A percentile compares a stretch with the other conserved stretches of the same genome.
Evolutionary conservation across 2,329 filamentous ascomycete genomes (phyloP).

Genomic region (Cladosporium sp.): DNA sequence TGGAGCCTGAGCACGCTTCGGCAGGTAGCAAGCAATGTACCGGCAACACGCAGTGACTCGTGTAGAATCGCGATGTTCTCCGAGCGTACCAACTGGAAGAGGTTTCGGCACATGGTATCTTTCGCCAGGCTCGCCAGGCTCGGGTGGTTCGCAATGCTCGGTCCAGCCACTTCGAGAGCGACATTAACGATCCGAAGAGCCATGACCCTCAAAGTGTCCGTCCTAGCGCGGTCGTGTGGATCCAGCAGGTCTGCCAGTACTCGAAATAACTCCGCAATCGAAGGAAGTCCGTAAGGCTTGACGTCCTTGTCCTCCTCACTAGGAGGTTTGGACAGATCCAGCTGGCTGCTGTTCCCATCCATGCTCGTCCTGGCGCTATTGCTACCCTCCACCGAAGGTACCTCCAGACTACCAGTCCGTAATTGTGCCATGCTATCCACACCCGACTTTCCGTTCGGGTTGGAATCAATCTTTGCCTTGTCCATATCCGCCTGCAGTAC

Average conservation of each 20-base stretch:
- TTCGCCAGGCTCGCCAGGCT: constrained; percentile 82
- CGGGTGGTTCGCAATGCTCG: constrained; percentile 89
- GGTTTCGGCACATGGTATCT: constrained; percentile 85
- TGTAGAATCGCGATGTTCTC: constrained; percentile 95
- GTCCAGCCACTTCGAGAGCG: constrained; percentile 89
- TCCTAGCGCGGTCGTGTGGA: constrained; percentile 86
- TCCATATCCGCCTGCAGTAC: constrained; percentile 62
- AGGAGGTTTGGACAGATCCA: constrained; percentile 37
- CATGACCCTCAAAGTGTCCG: constrained; percentile 95
- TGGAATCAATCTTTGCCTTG: constrained; percentile 75
- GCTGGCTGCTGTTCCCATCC: constrained; percentile 38
- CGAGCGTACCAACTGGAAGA: constrained; percentile 93
- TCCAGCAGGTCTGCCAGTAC: constrained; percentile 91
- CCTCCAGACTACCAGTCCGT: constrained; percentile 59
- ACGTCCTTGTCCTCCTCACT: constrained; percentile 51
- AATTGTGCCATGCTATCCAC: constrained; percentile 37
- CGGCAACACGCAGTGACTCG: constrained; percentile 85
- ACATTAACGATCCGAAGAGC: constrained; percentile 95
- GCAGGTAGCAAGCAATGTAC: constrained; percentile 86
- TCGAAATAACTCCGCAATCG: constrained; percentile 88
- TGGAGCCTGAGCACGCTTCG: constrained; percentile 87
- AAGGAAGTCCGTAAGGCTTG: constrained; percentile 87
- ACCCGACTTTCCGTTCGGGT: constrained; percentile 39
- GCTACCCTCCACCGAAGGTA: constrained; percentile 27
- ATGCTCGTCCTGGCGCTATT: constrained; percentile 31